phyloP scores from a whole-genome alignment of 140 eudicot genomes.

The Flaveria floridana region DNA sequence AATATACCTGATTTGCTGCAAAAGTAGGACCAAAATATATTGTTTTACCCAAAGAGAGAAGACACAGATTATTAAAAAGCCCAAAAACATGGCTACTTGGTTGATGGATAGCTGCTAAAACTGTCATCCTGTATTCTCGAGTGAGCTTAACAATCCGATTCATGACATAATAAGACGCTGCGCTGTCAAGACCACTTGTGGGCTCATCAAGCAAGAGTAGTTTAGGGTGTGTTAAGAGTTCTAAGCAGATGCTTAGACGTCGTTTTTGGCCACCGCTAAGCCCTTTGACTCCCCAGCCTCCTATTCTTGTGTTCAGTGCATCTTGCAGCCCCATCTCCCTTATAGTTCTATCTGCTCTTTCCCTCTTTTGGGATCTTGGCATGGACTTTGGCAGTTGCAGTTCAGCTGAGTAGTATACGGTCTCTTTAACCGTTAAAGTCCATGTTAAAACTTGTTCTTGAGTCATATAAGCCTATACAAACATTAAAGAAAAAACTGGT shows the following conservation, averaged over 20 bases:
- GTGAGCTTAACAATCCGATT: constrained; percentile 50
- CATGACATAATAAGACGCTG: constrained; percentile 66
- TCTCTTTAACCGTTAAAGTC: constrained; percentile 70
- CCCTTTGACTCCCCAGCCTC: constrained; percentile 71
- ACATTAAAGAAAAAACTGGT: neutral
- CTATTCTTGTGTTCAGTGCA: constrained; percentile 60
- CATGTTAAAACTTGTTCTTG: constrained; percentile 66
- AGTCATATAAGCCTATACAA: constrained; percentile 64
- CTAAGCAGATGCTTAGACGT: constrained; percentile 60
- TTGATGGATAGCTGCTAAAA: constrained; percentile 65
- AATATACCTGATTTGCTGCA: constrained; percentile 56
- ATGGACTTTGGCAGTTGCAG: constrained; percentile 65
- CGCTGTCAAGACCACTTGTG: constrained; percentile 78
- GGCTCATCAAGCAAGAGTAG: constrained; percentile 79
- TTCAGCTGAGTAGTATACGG: constrained; percentile 72
- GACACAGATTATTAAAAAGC: constrained; percentile 53
- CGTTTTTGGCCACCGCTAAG: constrained; percentile 68
- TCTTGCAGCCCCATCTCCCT: constrained; percentile 76
- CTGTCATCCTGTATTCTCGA: constrained; percentile 50
- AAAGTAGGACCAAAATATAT: constrained; percentile 60
- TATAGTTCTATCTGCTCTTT: constrained; percentile 60
- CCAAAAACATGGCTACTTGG: constrained; percentile 61
- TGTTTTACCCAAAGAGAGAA: constrained; percentile 54
- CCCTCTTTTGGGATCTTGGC: constrained; percentile 57
- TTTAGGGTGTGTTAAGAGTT: constrained; percentile 55